Evolutionary conservation across 1,284 basidiomycete genomes (phyloP).

Genomic region (Trametes hirsuta): DNA sequence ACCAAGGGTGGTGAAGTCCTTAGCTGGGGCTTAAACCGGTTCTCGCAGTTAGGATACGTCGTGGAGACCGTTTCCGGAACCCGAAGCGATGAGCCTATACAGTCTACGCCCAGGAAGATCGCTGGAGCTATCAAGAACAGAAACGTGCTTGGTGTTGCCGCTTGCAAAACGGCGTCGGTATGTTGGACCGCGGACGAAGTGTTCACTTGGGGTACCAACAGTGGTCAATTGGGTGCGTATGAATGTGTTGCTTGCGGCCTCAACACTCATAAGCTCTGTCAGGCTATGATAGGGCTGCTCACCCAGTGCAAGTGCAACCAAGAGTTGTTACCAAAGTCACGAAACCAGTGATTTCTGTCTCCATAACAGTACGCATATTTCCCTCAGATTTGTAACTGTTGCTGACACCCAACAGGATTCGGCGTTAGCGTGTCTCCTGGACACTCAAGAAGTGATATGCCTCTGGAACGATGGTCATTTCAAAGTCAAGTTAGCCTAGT

Average conservation of each 20-base stretch:
- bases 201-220: slow-evolving; percentile 96
- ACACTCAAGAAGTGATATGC: slow-evolving; percentile 80
- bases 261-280: background rate
- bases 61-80: slow-evolving; percentile 58
- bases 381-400: background rate
- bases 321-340: slow-evolving; percentile 83
- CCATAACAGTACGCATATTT: slow-evolving; percentile 64
- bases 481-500: slow-evolving; percentile 65
- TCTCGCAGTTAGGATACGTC: slow-evolving; percentile 87
- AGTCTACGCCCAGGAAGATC: slow-evolving; percentile 78
- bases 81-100: slow-evolving; percentile 52
- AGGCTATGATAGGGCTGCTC: slow-evolving; percentile 79
- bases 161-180: slow-evolving; percentile 85
- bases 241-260: too few species aligned
- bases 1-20: slow-evolving; percentile 83
- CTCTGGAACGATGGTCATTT: slow-evolving; percentile 79
- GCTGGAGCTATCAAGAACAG: slow-evolving; percentile 83
- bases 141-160: slow-evolving; percentile 80
- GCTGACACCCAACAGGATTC: slow-evolving; percentile 59
- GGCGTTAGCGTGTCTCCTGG: slow-evolving; percentile 80
- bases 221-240: slow-evolving; percentile 83
- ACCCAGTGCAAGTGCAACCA: slow-evolving; percentile 81
- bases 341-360: slow-evolving; percentile 69
- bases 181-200: slow-evolving; percentile 90
- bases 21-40: slow-evolving; percentile 91